These are phyloP conservation scores for Fusarium luffae DNA, from an alignment of 2,329 filamentous ascomycete species.

Conservation along the genomic window DNA sequence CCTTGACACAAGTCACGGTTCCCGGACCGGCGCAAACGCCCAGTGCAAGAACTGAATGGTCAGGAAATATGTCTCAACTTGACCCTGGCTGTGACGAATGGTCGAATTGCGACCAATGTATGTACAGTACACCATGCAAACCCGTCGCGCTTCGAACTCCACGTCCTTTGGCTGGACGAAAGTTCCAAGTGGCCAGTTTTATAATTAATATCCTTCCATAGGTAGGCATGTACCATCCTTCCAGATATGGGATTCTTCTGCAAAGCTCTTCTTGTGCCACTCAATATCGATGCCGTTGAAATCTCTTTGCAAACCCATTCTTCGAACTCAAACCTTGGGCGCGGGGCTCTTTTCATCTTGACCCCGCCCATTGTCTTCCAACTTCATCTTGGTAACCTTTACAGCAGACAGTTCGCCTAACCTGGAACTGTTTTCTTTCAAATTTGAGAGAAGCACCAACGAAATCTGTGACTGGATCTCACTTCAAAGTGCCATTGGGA, in stretches of 20 bases:
- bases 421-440: background rate
- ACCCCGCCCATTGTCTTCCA: background rate
- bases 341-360: background rate
- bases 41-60: background rate
- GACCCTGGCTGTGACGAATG: background rate
- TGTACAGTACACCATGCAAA: background rate
- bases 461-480: background rate
- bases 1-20: background rate
- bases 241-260: constrained; percentile 2
- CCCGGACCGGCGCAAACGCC: background rate
- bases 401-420: background rate
- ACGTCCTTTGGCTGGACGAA: background rate
- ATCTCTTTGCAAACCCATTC: background rate
- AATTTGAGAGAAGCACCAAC: background rate
- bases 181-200: background rate
- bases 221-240: background rate
- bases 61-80: background rate
- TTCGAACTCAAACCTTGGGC: background rate
- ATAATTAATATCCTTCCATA: constrained; percentile 4
- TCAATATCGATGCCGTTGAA: constrained; percentile 6
- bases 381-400: background rate
- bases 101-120: background rate
- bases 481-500: background rate
- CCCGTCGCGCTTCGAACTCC: background rate
- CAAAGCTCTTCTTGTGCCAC: background rate